Percentiles rank a stretch among this genome's conserved stretches.
These are phyloP conservation scores for Leccinellum albellum DNA, from an alignment of 768 basidiomycete genomes.

Conservation along the genomic window DNA sequence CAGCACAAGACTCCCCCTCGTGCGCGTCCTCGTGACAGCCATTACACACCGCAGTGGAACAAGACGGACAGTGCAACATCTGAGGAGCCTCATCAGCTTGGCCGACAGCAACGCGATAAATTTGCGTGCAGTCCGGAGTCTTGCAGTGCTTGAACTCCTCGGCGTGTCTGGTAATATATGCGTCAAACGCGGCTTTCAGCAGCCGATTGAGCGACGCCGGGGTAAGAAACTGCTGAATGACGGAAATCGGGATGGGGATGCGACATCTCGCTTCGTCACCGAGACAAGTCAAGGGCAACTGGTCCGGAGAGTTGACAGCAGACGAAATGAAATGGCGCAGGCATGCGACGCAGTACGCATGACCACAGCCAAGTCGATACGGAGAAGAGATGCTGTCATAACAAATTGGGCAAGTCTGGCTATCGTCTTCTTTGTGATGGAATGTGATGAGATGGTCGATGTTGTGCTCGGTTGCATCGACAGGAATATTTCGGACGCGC, in stretches of 20 bases:
- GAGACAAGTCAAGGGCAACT: slow-evolving; percentile 66
- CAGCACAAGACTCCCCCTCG: slow-evolving; percentile 57
- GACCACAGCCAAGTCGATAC: slow-evolving; percentile 56
- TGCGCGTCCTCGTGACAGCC: slow-evolving; percentile 59
- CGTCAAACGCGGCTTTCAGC: slow-evolving; percentile 51
- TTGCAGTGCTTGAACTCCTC: slow-evolving; percentile 70
- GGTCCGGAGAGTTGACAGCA: slow-evolving; percentile 44
- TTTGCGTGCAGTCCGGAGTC: slow-evolving; percentile 70
- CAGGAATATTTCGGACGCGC: slow-evolving; percentile 44
- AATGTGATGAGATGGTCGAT: slow-evolving; percentile 43
- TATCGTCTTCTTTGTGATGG: slow-evolving; percentile 27
- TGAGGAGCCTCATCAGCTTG: slow-evolving; percentile 35
- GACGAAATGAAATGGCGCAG: slow-evolving; percentile 54
- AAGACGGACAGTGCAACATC: slow-evolving; percentile 61
- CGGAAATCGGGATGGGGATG: slow-evolving; percentile 47
- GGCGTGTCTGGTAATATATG: slow-evolving; percentile 54
- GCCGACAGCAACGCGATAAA: slow-evolving; percentile 51
- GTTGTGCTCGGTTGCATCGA: slow-evolving; percentile 36
- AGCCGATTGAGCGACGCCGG: slow-evolving; percentile 52
- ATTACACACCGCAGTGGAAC: slow-evolving; percentile 61
- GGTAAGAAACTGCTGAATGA: slow-evolving; percentile 49
- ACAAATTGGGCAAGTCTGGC: slow-evolving; percentile 51
- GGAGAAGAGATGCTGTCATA: slow-evolving; percentile 41
- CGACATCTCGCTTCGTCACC: slow-evolving; percentile 61
- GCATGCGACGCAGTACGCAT: slow-evolving; percentile 63